Base-by-base conservation (phyloP, 306 rosid species). In the Dryas octopetala region DNA sequence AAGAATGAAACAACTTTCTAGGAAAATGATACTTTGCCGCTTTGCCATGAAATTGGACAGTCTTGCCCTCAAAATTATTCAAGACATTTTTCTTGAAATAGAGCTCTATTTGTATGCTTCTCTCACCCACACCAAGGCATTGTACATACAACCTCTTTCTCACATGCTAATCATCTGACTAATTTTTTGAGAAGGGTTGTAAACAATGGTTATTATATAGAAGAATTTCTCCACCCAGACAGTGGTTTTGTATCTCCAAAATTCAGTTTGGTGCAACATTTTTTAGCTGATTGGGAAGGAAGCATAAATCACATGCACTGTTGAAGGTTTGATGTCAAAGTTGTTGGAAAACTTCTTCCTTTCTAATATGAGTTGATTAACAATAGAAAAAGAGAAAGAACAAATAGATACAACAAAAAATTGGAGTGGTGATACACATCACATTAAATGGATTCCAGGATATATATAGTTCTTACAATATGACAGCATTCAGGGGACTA, bases 401-500 rank as follows among this genome's bases (percentile, higher is more conserved):
- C 15, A 4, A 17, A 15, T 46, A 76, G 57, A 76, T 66, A 46
- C 64, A 75, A 54, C 70, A 79, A 79, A 70, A 65, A 43, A 32
- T 6, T 70, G 66, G 63, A 26, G 52, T 58, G 45, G 45, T 68
- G 74, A 81, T 62, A 71, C 76, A 76, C 76, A 50, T 77, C 84
- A 88, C 38, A 48, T 60, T 62, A 49, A 84, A 69, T 75, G 58
- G 68, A 79, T 44, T 32, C 23, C 54, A 16, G 13, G 67, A 40
- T 45, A 62, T 4, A 12, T 74, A 60, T 17, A 70, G 79, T 74
- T 72, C 73, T 78, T 50, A 76, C 65, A 66, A 64, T 15, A 70
- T 66, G 38, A 54, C 71, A 53, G 43, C 44, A 43, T 73, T 81
- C 80, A 46, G 74, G 73, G 66, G 69, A 80, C 68, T 54, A 78